Percentiles rank a stretch among this genome's conserved stretches.
Evolutionary conservation across 306 rosid species (phyloP).

Genomic region (Dryas octopetala): DNA sequence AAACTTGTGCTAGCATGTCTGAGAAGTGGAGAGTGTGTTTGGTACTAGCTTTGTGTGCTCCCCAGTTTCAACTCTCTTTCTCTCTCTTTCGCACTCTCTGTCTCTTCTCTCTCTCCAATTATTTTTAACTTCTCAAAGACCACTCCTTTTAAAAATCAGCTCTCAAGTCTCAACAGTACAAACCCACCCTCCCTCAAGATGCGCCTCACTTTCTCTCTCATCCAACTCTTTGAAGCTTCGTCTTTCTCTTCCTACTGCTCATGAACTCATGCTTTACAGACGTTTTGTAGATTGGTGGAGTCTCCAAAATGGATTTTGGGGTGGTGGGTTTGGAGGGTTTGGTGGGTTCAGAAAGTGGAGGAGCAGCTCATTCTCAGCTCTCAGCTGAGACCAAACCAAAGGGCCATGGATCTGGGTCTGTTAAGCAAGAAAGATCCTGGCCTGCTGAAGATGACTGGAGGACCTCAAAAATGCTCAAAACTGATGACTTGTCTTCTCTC

Average conservation of each 20-base stretch:
- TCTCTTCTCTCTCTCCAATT: slow-evolving; percentile 20
- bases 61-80: slow-evolving; percentile 4
- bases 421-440: slow-evolving; percentile 39
- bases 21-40: slow-evolving; percentile 28
- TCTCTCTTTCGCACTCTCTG: not conserved
- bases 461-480: slow-evolving; percentile 36
- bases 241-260: slow-evolving; percentile 17
- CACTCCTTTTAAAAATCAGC: slow-evolving; percentile 21
- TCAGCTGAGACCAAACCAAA: slow-evolving; percentile 25
- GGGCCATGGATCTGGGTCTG: slow-evolving; percentile 45
- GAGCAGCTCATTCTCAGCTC: slow-evolving; percentile 11
- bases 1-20: slow-evolving; percentile 16
- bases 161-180: slow-evolving; percentile 18
- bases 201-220: slow-evolving; percentile 32
- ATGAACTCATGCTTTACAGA: slow-evolving; percentile 38
- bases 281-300: slow-evolving; percentile 26
- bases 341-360: slow-evolving; percentile 26
- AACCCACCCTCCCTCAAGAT: slow-evolving; percentile 24
- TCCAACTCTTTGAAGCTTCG: slow-evolving; percentile 13
- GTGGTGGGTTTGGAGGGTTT: slow-evolving; percentile 41
- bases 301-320: slow-evolving; percentile 49
- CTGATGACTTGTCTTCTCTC: slow-evolving; percentile 23
- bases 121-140: slow-evolving; percentile 27
- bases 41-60: slow-evolving; percentile 16
- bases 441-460: slow-evolving; percentile 39